Percentiles rank a stretch among this genome's conserved stretches.
These are phyloP conservation scores for Irpex sp. DNA, from an alignment of 1,284 basidiomycete species.

Conservation along the genomic window DNA sequence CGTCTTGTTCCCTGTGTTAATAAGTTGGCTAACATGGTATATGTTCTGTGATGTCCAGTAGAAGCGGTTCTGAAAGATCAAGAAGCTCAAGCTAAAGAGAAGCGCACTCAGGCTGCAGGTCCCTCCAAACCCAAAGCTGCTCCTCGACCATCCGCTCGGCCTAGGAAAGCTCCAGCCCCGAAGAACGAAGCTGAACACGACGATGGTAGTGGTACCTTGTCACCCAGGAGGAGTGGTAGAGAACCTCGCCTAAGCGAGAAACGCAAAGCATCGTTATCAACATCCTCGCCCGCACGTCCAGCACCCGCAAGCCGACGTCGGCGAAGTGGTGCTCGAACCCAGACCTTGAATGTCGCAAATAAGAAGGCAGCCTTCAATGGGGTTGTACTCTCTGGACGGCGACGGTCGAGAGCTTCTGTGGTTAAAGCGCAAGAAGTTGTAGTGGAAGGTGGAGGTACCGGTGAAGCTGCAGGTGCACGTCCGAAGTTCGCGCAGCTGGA, in stretches of 20 bases:
- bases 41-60: background rate
- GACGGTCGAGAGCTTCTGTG: background rate
- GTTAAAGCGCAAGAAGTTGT: background rate
- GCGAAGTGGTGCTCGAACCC: background rate
- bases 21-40: background rate
- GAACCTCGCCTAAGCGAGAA: background rate
- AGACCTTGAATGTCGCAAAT: background rate
- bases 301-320: background rate
- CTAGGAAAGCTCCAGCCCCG: background rate
- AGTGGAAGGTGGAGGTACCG: background rate
- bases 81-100: background rate
- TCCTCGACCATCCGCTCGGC: background rate
- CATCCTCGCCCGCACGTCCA: background rate
- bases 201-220: background rate
- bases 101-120: background rate
- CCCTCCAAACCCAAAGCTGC: background rate
- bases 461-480: background rate
- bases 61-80: background rate
- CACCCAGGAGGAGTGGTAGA: background rate
- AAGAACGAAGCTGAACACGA: background rate
- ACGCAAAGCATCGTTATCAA: background rate
- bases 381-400: background rate
- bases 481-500: background rate
- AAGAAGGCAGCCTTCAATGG: background rate
- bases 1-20: background rate